Percentiles rank a stretch among this genome's conserved stretches.
Conservation (phyloP, 192 early-diverging fungal genomes). For the Geosiphon pyriformis region DNA sequence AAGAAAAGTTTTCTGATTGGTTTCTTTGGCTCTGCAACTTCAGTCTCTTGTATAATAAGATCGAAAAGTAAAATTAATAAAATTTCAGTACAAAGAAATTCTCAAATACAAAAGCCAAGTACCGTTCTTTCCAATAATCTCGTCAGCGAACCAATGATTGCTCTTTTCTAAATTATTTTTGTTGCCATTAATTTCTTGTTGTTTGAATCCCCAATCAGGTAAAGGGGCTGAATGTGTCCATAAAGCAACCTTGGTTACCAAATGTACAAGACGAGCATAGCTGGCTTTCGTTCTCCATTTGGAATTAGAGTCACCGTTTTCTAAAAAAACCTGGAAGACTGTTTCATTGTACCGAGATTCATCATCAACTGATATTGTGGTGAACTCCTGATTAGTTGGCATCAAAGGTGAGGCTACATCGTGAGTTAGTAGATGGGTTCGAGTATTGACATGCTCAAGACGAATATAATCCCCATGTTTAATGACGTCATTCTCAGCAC, state of each 20-base stretch:
- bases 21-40: constrained; percentile 44
- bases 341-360: constrained; percentile 53
- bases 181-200: constrained; percentile 92
- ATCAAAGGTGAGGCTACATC: constrained; percentile 59
- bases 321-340: constrained; percentile 54
- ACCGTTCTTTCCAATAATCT: constrained; percentile 72
- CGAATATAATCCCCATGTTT: constrained; percentile 74
- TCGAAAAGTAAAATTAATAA: too few relatives aligned
- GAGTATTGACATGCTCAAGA: constrained; percentile 61
- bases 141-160: constrained; percentile 76
- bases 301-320: constrained; percentile 44
- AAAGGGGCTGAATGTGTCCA: constrained; percentile 63
- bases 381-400: constrained; percentile 63
- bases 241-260: constrained; percentile 70
- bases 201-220: constrained; percentile 85
- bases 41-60: constrained; percentile 30
- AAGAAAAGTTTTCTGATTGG: constrained; percentile 57
- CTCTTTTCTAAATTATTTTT: constrained; percentile 67
- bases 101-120: too few relatives aligned
- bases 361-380: constrained; percentile 52
- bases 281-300: constrained; percentile 55
- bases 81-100: too few relatives aligned
- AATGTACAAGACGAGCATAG: constrained; percentile 69
- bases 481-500: constrained; percentile 39
- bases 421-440: constrained; percentile 54